phyloP scores from a whole-genome alignment of 2,329 filamentous ascomycete species.

The Nemania sp. region DNA sequence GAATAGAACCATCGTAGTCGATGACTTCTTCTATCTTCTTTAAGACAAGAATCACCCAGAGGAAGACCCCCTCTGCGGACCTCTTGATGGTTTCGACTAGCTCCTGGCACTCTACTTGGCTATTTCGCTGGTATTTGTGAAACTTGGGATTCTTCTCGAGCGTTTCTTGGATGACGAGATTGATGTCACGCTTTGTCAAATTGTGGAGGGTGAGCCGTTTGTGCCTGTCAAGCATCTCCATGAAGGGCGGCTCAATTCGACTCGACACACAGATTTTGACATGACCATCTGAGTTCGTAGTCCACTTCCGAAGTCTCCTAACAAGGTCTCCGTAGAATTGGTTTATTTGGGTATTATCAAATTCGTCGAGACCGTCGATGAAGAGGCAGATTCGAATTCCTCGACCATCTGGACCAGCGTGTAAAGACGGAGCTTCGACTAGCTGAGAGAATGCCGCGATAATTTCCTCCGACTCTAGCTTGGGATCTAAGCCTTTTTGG shows the following conservation, averaged over 20 bases:
- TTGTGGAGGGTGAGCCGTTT: constrained; percentile 1
- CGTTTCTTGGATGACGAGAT: neutral
- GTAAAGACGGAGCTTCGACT: neutral
- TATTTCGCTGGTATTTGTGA: neutral
- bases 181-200: neutral
- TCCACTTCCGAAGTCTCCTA: neutral
- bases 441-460: neutral
- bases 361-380: constrained; percentile 10
- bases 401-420: neutral
- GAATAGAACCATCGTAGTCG: neutral
- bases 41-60: neutral
- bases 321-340: constrained; percentile 5
- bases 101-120: neutral
- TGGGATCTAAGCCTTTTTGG: neutral
- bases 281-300: neutral
- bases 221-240: neutral
- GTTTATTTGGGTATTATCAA: neutral
- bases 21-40: neutral
- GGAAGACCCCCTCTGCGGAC: constrained; percentile 4
- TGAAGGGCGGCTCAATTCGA: constrained; percentile 5
- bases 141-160: neutral
- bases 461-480: neutral
- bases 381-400: constrained; percentile 11
- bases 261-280: constrained; percentile 10
- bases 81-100: neutral